Evolutionary conservation across 1,284 basidiomycete species (phyloP), one percentile per base, ranked within the genome.

Genomic region (Fomitopsis betulina): DNA sequence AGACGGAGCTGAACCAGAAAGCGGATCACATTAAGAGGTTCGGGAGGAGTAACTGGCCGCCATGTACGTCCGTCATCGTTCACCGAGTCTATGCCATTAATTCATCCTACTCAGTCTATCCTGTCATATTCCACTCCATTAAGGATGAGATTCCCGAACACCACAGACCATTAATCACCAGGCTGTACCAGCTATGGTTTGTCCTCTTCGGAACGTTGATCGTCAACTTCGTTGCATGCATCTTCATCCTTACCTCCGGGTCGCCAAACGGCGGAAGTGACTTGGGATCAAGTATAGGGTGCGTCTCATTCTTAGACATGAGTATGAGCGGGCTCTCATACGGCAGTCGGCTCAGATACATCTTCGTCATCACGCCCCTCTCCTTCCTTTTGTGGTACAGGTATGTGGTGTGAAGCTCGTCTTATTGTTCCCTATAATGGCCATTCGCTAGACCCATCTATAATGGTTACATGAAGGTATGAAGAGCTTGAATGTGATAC

Each of bases 341-440:
- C 33, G n/a, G 30, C 6, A 19, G 7, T 13, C 23, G n/a, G 25
- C 19, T 69, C 35, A 93, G 94, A 57, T 97, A 98, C 71, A 64
- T 96, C 45, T 80, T 93, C 54, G 77, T 98, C 60, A 96, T 99
- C 69, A 76, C 85, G 6, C 75, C 85, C 47, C 74, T 87, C 47
- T 94, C 94, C 37, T 98, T 98, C 77, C 77, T 96, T 63, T 79
- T 94, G 57, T 98, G 95, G 94, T 95, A 94, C 72, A 85, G 92
- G 87, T 88, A 62, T 66, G 80, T 50, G 8, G 13, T 33, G 17
- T 3, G 0, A 40, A n/a, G 65, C 19, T 27, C 40, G 43, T 37
- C 10, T 53, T 30, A 3, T 30, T 56, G 10, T 27, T 37, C 30
- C 9, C 3, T 45, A 17, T 58, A 25, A 51, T 42, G 27, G 54